Conservation (phyloP, 768 basidiomycete genomes). For the Boletus insuetus region DNA sequence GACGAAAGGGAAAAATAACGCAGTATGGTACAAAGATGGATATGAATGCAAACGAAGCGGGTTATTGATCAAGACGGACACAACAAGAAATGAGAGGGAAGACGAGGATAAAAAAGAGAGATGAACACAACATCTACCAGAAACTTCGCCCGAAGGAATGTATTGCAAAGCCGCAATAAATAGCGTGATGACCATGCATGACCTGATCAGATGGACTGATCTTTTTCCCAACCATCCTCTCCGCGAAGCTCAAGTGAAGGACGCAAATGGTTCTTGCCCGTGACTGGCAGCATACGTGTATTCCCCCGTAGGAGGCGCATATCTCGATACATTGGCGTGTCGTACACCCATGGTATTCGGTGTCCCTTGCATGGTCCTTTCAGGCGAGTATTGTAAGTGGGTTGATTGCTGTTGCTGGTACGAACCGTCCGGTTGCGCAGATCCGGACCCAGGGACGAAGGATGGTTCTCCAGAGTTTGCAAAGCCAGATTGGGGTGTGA, state of each 20-base stretch:
- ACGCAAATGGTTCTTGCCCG: conserved; percentile 21
- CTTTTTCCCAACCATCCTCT: conserved; percentile 1
- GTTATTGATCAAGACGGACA: conserved; percentile 9
- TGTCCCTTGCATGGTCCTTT: conserved; percentile 14
- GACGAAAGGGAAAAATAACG: background rate
- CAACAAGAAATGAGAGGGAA: conserved; percentile 14
- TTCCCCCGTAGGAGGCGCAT: conserved; percentile 17
- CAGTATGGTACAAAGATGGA: conserved; percentile 10
- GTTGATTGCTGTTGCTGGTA: conserved; percentile 11
- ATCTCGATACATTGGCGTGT: conserved; percentile 15
- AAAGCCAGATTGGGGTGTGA: conserved; percentile 12
- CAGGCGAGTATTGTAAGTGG: conserved; percentile 20
- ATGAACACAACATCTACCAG: conserved; percentile 7
- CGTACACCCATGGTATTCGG: conserved; percentile 12
- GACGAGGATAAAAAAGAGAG: conserved; percentile 1
- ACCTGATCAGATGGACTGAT: background rate
- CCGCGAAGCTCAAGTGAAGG: conserved; percentile 14
- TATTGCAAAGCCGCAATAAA: conserved; percentile 4
- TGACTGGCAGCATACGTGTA: conserved; percentile 24
- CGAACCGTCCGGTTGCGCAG: conserved; percentile 8
- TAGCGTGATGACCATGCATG: background rate
- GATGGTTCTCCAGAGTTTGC: conserved; percentile 14
- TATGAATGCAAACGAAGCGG: conserved; percentile 7
- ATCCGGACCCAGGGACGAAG: conserved; percentile 15
- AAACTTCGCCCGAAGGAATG: conserved; percentile 2